phyloP scores from a whole-genome alignment of 306 rosid genomes.

The Hylodesmum podocarpum region DNA sequence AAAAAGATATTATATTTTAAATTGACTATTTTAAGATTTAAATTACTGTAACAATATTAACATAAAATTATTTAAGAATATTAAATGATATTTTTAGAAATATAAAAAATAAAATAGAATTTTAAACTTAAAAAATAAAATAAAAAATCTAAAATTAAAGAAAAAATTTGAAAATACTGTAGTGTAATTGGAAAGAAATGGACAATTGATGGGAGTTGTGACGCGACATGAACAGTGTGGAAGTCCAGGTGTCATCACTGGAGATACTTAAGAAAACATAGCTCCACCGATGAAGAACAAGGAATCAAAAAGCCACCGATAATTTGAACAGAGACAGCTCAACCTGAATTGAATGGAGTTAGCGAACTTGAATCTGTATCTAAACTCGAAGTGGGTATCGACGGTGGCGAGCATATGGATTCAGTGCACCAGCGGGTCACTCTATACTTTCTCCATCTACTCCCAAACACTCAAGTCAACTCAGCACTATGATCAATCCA shows the following conservation, averaged over 20 bases:
- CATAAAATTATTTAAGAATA: too few species aligned
- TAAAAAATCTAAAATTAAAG: too few species aligned
- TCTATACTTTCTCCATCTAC: slow-evolving; percentile 82
- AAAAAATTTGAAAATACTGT: too few species aligned
- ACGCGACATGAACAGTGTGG: background rate
- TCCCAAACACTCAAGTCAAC: slow-evolving; percentile 68
- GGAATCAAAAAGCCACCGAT: background rate
- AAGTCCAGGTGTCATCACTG: background rate
- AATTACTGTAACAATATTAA: too few species aligned
- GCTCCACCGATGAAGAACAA: background rate
- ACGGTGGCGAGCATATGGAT: slow-evolving; percentile 82
- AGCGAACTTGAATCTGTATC: background rate
- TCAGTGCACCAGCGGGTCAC: slow-evolving; percentile 71
- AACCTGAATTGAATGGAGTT: background rate
- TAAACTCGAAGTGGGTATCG: slow-evolving; percentile 56
- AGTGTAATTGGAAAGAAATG: too few species aligned
- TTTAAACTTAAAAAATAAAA: too few species aligned
- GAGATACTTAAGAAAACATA: background rate
- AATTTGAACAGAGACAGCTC: background rate
- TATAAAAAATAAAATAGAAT: too few species aligned
- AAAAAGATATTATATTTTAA: too few species aligned
- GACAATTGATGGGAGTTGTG: too few species aligned
- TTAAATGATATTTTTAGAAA: too few species aligned
- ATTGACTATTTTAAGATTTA: too few species aligned
- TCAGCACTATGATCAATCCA: slow-evolving; percentile 79